Evolutionary conservation across 2,329 filamentous ascomycete species (phyloP), one percentile per base, ranked within the genome.

Genomic region (Dichotomopilus funicola): DNA sequence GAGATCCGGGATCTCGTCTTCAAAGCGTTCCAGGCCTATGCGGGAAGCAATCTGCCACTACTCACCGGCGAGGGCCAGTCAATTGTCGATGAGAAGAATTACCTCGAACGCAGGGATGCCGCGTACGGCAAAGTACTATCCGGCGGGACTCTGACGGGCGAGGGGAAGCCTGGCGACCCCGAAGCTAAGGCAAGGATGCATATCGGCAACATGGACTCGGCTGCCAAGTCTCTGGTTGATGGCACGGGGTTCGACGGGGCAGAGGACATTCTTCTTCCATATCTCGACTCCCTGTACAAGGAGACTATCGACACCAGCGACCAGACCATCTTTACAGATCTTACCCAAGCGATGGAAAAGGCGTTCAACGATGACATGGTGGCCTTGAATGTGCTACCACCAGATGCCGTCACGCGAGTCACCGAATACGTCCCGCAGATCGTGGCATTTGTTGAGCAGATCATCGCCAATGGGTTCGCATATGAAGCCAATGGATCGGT

Each of bases 101-200:
- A 83, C 64, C 65, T 66, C 43, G 64, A 70, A 50, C 70, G 74
- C 59, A 73, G 77, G 65, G 78, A 83, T 62, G 67, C 72, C 4
- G 77, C 73, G 10, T 85, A 85, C 59, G 76, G 77, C 47, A 69
- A 72, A 42, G 76, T 85, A 6, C 67, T 85, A 49, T 71, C 77
- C 8, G 82, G 82, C 6, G 77, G 77, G 8, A 78, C 80, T 2
- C 68, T 84, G 41, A 73, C 75, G 3, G 80, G 78, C 1, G 79
- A 83, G 58, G 79, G 78, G 38, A 80, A 78, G 63, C 78, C 88
- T 0, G 82, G 86, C 6, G 90, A 95, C 65, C 83, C 85, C 54
- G 88, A 95, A 68, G 89, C 89, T 11, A 95, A 95, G 74, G 73
- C 89, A 62, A 95, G 91, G 73, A 95, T 95, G 89, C 89, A 95